Evolutionary conservation across 1,284 basidiomycete species (phyloP).

Genomic region (Pseudozyma hubeiensis): DNA sequence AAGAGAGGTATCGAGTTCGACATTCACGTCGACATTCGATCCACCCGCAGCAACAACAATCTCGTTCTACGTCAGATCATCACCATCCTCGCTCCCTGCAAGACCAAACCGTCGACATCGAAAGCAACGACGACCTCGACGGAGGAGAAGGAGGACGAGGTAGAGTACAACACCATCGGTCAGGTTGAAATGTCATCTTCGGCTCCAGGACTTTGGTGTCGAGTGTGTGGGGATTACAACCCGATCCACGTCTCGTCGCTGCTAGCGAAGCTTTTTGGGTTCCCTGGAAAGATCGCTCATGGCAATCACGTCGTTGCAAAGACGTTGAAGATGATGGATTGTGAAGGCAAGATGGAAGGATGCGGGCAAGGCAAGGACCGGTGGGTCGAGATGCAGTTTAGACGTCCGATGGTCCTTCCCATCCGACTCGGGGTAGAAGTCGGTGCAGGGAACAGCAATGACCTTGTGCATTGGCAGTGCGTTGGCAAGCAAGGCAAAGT

Average conservation of each 20-base stretch:
- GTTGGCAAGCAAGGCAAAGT: constrained; percentile 8
- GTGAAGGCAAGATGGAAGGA: neutral
- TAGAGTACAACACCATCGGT: too few species aligned
- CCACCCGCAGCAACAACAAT: neutral
- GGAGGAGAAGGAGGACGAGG: too few species aligned
- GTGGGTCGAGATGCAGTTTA: constrained; percentile 24
- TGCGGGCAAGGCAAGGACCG: neutral
- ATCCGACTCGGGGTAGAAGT: constrained; percentile 5
- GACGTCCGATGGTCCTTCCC: constrained; percentile 23
- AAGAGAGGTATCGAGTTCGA: constrained; percentile 31
- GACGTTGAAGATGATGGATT: neutral
- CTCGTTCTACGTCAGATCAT: constrained; percentile 24
- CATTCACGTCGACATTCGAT: constrained; percentile 21
- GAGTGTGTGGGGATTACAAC: constrained; percentile 31
- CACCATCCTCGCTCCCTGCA: constrained; percentile 24
- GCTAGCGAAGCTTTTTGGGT: constrained; percentile 26
- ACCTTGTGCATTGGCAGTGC: constrained; percentile 7
- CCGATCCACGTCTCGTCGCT: constrained; percentile 30
- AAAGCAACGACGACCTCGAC: neutral
- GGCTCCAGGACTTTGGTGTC: constrained; percentile 10
- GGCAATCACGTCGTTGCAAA: constrained; percentile 29
- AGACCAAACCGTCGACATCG: neutral
- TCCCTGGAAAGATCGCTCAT: constrained; percentile 28
- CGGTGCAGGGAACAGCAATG: neutral
- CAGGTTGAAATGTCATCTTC: constrained; percentile 4